Evolutionary conservation across 208 protist species (phyloP).

Genomic region (Porcisia hertigi): DNA sequence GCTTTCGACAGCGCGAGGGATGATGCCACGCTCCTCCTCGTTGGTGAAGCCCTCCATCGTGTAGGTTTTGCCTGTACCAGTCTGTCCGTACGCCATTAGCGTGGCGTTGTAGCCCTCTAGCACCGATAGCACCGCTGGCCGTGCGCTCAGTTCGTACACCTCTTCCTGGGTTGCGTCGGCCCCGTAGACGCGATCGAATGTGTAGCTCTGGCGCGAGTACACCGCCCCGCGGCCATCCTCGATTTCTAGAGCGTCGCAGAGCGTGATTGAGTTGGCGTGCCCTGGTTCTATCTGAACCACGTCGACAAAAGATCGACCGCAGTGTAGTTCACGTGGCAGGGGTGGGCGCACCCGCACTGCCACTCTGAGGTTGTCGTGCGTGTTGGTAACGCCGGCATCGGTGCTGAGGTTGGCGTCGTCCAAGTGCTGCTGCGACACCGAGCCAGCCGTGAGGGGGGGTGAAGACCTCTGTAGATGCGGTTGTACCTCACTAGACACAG

Average conservation of each 20-base stretch:
- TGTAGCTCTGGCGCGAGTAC: slow-evolving; percentile 77
- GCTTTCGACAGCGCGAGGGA: slow-evolving; percentile 66
- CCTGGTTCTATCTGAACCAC: slow-evolving; percentile 61
- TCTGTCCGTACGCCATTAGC: slow-evolving; percentile 91
- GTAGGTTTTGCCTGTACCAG: slow-evolving; percentile 86
- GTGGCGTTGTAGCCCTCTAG: slow-evolving; percentile 87
- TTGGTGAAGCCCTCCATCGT: slow-evolving; percentile 89
- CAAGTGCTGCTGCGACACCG: slow-evolving; percentile 23
- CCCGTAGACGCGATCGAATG: slow-evolving; percentile 72
- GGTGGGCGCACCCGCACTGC: slow-evolving; percentile 89
- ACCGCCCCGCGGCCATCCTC: slow-evolving; percentile 54
- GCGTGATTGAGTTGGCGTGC: slow-evolving; percentile 53
- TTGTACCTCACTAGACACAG: slow-evolving; percentile 16
- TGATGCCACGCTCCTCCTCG: slow-evolving; percentile 82
- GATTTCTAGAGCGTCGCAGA: slow-evolving; percentile 76
- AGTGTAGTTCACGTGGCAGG: slow-evolving; percentile 74
- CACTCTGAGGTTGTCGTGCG: slow-evolving; percentile 76
- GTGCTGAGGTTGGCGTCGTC: slow-evolving; percentile 34
- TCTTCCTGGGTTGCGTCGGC: slow-evolving; percentile 52
- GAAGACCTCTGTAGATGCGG: neutral
- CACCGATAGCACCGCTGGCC: slow-evolving; percentile 70
- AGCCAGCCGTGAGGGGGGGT: slow-evolving; percentile 4
- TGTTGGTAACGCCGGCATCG: slow-evolving; percentile 7
- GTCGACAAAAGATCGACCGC: slow-evolving; percentile 58
- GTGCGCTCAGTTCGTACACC: slow-evolving; percentile 77